Conservation (phyloP, 2,329 filamentous ascomycete species). For the Mollisiaceae sp. region DNA sequence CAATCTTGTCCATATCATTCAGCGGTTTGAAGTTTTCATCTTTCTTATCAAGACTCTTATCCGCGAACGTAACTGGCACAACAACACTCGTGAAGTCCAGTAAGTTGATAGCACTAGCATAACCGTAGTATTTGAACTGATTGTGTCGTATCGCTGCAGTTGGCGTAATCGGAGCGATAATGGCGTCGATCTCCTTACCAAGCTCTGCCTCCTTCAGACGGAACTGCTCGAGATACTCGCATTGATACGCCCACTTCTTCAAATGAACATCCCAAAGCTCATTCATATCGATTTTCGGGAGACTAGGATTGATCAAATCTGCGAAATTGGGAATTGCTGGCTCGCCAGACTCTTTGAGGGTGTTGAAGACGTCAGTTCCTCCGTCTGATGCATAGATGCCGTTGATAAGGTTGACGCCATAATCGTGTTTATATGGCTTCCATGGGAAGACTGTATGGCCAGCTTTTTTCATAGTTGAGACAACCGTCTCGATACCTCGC, state of each 20-base stretch:
- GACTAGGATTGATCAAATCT: conserved; percentile 31
- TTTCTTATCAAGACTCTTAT: conserved; percentile 46
- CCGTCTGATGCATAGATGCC: conserved; percentile 40
- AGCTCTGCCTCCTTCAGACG: conserved; percentile 36
- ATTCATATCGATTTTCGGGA: conserved; percentile 35
- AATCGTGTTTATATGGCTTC: conserved; percentile 43
- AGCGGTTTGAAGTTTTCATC: conserved; percentile 30
- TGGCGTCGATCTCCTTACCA: conserved; percentile 42
- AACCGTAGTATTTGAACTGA: conserved; percentile 36
- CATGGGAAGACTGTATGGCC: conserved; percentile 45
- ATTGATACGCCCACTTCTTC: conserved; percentile 40
- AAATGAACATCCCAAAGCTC: conserved; percentile 34
- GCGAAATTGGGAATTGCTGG: conserved; percentile 45
- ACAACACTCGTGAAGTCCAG: conserved; percentile 46
- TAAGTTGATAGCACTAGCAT: conserved; percentile 36
- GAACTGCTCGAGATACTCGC: conserved; percentile 44
- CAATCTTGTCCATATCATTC: conserved; percentile 32
- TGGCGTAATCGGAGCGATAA: conserved; percentile 42
- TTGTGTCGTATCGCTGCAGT: conserved; percentile 42
- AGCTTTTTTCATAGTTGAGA: conserved; percentile 41
- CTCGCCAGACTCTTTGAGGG: conserved; percentile 41
- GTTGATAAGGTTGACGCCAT: conserved; percentile 36
- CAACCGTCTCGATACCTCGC: conserved; percentile 41
- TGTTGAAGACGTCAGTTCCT: conserved; percentile 32
- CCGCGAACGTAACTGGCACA: conserved; percentile 50